Evolutionary conservation across 805 yeast species (phyloP), one percentile per base, ranked within the genome.

Genomic region (Candida methanosorbosa): DNA sequence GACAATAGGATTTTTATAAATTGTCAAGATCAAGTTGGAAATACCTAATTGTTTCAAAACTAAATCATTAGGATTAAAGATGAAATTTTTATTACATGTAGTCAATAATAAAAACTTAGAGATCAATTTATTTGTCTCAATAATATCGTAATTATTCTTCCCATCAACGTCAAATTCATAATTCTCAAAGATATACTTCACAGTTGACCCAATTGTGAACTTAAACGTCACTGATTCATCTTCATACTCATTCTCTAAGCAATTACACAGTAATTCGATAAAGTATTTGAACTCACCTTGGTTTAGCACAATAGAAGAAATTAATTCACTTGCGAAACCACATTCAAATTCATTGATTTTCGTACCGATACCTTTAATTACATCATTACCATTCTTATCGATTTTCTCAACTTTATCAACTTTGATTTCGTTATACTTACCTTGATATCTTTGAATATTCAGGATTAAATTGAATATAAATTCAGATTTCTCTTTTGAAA

Each of bases 11-110:
- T 66, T 68, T 42, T 71, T 76, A 52, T 76, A 79, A 21, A 78
- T 56, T 0, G 78, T 75, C 2, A 81, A 66, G 9, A 76, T 66
- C 29, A 81, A 52, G 17, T 79, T 74, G 6, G 75, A 67, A 22
- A 78, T 61, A 1, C 81, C 68, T n/a, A 72, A 61, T 51, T 76
- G 75, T 38, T 79, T 75, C 33, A 78, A 63, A n/a, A 64, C 70
- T 27, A 79, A 60, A 38, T 66, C 68, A 4, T 48, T 52, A 38
- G 52, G 53, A 49, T 64, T 45, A 33, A 59, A 54, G 37, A 54
- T 39, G 27, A 45, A 51, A 5, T 19, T 5, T 16, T 28, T n/a
- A 16, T n/a, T n/a, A 28, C 36, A 53, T 33, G 2, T 58, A 39
- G 2, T 52, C 36, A 17, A 45, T 38, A 27, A 51, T 57, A 15